Evolutionary conservation across 2,329 filamentous ascomycete genomes (phyloP), one percentile per base, ranked within the genome.

Genomic region (Beauveria caledonica): DNA sequence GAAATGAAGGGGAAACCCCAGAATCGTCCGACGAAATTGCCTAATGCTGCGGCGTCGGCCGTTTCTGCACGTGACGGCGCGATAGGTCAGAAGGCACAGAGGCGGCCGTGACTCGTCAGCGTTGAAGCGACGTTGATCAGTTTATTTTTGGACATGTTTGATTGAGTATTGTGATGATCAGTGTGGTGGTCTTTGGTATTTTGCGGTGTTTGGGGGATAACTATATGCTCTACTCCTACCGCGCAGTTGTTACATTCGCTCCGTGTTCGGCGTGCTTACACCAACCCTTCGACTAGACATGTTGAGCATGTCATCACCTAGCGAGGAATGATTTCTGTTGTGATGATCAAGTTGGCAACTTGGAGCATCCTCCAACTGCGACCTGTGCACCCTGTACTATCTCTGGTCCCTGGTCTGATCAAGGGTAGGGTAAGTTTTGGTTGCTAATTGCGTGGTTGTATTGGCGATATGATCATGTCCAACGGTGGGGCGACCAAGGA

Each of bases 21-120:
- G 33, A 33, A 33, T 60, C 36, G 51, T 48, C 50, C 58, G 40
- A 42, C 44, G 15, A 36, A 21, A 46, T n/a, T 50, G 44, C 42
- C 58, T 55, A 55, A 60, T 48, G 25, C 44, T 42, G 21, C 58
- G 59, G 44, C 51, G 45, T 42, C 19, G 40, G 46, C 46, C 56
- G 25, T n/a, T 45, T 23, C 27, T 33, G 51, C 59, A 60, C 59
- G 59, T 60, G 59, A 60, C 59, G 52, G 51, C 59, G 45, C 51
- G 59, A 56, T 45, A 49, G 51, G 59, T 17, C 45, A 60, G 45
- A 60, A 46, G 42, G 17, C 57, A 5, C n/a, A 21, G 23, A 33
- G 15, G 27, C 23, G 23, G 36, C 17, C 13, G 46, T 25, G 48
- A 44, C 40, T 60, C 25, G 48, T 52, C 27, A 40, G 46, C 19